These are phyloP conservation scores for Thymus quinquecostatus DNA, from an alignment of 257 asterid genomes.

Conservation along the genomic window DNA sequence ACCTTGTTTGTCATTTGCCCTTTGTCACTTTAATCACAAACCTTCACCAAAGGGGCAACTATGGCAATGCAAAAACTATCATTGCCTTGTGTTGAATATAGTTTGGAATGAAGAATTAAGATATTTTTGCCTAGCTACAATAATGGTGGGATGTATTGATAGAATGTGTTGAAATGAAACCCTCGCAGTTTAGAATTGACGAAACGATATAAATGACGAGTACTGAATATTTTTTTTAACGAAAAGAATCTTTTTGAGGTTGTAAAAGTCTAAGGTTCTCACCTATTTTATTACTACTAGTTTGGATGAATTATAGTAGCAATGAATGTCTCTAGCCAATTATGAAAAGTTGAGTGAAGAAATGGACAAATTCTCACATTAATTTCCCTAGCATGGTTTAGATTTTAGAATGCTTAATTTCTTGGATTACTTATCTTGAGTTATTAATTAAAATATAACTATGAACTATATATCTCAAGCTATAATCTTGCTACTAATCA, in stretches of 20 bases:
- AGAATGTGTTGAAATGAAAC: background rate
- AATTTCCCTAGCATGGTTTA: background rate
- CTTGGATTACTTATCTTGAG: background rate
- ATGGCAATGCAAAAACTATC: background rate
- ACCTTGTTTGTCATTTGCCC: slow-evolving; percentile 24
- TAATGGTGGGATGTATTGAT: background rate
- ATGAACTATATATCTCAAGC: background rate
- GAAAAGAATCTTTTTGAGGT: background rate
- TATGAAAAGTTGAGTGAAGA: background rate
- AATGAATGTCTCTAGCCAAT: background rate
- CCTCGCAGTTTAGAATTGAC: no score
- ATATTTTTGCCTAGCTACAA: background rate
- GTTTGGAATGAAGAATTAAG: background rate
- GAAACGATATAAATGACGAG: no score
- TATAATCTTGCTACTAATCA: background rate
- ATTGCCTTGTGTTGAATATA: background rate
- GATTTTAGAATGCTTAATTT: background rate
- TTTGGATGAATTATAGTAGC: background rate
- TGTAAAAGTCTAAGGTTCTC: background rate
- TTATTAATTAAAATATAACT: background rate
- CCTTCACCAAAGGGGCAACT: background rate
- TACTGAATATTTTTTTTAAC: no score
- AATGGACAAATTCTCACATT: background rate
- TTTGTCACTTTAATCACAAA: slow-evolving; percentile 17
- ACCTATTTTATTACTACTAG: background rate